These are phyloP conservation scores for Daldinia caldariorum DNA, from an alignment of 495 filamentous ascomycete genomes.

Conservation along the genomic window DNA sequence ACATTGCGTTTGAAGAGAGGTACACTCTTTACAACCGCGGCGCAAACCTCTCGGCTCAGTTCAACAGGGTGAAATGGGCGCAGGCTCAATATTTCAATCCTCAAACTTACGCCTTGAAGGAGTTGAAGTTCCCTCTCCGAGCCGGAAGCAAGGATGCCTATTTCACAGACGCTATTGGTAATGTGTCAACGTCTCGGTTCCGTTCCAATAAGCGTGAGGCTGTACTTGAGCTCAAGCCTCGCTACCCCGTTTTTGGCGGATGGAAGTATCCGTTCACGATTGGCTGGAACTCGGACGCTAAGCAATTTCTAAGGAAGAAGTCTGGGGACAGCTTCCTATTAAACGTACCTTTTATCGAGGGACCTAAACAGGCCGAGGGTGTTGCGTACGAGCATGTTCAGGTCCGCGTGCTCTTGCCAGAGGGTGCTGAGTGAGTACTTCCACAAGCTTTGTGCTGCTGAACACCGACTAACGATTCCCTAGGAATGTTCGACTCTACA, in stretches of 20 bases:
- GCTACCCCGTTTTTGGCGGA: conserved; percentile 92
- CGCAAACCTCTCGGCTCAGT: conserved; percentile 83
- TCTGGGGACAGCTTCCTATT: conserved; percentile 77
- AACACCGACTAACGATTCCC: conserved; percentile 42
- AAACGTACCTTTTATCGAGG: conserved; percentile 95
- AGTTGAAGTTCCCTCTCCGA: conserved; percentile 80
- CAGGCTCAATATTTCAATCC: conserved; percentile 79
- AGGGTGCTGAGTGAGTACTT: conserved; percentile 82
- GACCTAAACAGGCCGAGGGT: conserved; percentile 83
- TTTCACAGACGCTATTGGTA: conserved; percentile 96
- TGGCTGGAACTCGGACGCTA: conserved; percentile 90
- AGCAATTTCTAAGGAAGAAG: conserved; percentile 74
- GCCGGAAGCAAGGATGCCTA: conserved; percentile 85
- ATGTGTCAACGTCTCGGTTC: conserved; percentile 93
- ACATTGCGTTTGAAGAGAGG: conserved; percentile 91
- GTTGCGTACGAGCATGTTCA: conserved; percentile 84
- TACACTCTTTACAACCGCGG: conserved; percentile 89
- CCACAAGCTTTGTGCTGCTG: conserved; percentile 14
- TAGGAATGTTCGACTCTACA: conserved; percentile 75
- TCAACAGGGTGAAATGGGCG: conserved; percentile 86
- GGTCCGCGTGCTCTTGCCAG: conserved; percentile 85
- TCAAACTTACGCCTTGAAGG: conserved; percentile 78
- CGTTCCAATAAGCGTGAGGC: conserved; percentile 81
- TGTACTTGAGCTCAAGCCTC: conserved; percentile 85
- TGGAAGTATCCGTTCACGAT: conserved; percentile 98